Percentiles rank a stretch among this genome's conserved stretches.
Evolutionary conservation across 2,329 filamentous ascomycete genomes (phyloP).

Genomic region (Colletotrichum sp.): DNA sequence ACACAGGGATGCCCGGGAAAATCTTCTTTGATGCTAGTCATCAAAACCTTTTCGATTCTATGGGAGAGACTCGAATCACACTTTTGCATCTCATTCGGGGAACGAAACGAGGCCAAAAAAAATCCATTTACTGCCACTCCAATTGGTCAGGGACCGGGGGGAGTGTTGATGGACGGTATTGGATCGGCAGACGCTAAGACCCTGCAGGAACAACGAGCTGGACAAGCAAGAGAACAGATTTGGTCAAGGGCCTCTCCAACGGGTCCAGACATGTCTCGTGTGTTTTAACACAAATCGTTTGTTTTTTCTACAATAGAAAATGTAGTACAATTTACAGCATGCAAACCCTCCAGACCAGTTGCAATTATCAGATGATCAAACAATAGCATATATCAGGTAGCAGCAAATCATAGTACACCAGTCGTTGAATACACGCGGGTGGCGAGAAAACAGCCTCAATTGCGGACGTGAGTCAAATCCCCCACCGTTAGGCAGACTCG

Average conservation of each 20-base stretch:
- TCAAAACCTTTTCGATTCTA: neutral
- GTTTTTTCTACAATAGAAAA: neutral
- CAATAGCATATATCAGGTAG: neutral
- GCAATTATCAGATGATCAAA: neutral
- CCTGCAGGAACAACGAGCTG: slow-evolving; percentile 17
- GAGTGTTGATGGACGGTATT: neutral
- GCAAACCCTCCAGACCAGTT: neutral
- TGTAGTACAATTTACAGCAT: neutral
- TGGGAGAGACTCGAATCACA: neutral
- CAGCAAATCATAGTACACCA: neutral
- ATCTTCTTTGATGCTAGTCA: neutral
- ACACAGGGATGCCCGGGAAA: neutral
- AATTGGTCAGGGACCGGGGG: neutral
- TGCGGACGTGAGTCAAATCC: neutral
- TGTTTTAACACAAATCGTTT: neutral
- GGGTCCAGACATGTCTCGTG: neutral
- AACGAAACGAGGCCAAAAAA: neutral
- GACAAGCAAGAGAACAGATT: neutral
- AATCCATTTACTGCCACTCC: neutral
- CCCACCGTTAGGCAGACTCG: slow-evolving; percentile 8
- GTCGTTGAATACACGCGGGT: neutral
- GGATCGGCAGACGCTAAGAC: neutral
- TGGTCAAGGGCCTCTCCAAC: neutral
- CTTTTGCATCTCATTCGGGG: slow-evolving; percentile 7
- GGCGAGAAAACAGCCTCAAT: neutral